Percentiles rank a stretch among this genome's conserved stretches.
Conservation (phyloP, 345 rosid species). For the Citrus sp. region DNA sequence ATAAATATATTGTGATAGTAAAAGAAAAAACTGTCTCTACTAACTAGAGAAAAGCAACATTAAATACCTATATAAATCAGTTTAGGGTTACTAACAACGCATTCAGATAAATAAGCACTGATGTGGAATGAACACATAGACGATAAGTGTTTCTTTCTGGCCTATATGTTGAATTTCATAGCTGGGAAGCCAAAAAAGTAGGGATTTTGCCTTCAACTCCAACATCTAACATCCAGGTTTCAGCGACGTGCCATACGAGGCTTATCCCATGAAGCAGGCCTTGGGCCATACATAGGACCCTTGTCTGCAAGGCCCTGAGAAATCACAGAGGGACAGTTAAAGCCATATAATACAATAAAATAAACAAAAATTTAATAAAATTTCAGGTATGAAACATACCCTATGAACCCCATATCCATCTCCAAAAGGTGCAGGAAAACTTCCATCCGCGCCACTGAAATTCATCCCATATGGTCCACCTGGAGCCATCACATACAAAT, state of each 20-base stretch:
- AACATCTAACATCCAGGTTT: slow-evolving; percentile 24
- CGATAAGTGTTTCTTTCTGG: slow-evolving; percentile 33
- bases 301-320: slow-evolving; percentile 64
- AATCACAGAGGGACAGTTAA: slow-evolving; percentile 12
- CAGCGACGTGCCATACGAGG: slow-evolving; percentile 59
- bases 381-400: slow-evolving; percentile 38
- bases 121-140: slow-evolving; percentile 29
- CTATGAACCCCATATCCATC: slow-evolving; percentile 53
- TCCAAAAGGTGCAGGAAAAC: slow-evolving; percentile 60
- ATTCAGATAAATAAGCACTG: slow-evolving; percentile 33
- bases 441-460: slow-evolving; percentile 47
- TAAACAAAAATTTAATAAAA: background rate
- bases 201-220: slow-evolving; percentile 20
- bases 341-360: slow-evolving; percentile 10
- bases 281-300: slow-evolving; percentile 61
- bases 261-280: slow-evolving; percentile 77
- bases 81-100: slow-evolving; percentile 38
- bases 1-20: slow-evolving; percentile 1
- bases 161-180: slow-evolving; percentile 8
- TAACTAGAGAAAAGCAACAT: slow-evolving; percentile 23
- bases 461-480: slow-evolving; percentile 77
- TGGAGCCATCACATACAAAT: slow-evolving; percentile 27
- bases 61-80: slow-evolving; percentile 22
- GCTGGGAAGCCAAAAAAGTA: slow-evolving; percentile 16
- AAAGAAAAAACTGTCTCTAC: slow-evolving; percentile 14